Evolutionary conservation across 2,329 filamentous ascomycete genomes (phyloP).

Genomic region (Colletotrichum cordylinicola): DNA sequence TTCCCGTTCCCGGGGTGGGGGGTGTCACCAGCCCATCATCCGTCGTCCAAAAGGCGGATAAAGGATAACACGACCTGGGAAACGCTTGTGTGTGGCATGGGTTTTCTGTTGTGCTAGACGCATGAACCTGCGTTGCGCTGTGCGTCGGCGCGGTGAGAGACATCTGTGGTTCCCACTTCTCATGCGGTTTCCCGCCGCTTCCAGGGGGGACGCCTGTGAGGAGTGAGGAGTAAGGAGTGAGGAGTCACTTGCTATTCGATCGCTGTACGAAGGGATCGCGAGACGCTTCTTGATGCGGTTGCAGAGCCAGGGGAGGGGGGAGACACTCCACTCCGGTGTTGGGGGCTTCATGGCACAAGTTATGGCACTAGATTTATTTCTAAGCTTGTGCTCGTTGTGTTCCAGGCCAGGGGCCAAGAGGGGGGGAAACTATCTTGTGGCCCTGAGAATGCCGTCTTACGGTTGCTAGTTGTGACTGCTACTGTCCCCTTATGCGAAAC

Average conservation of each 20-base stretch:
- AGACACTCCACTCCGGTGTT: fast-evolving
- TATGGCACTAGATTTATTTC: not conserved
- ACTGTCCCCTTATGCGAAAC: not conserved
- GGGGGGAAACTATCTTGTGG: not conserved
- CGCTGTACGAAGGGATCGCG: not conserved
- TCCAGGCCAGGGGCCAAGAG: not conserved
- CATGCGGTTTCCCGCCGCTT: not conserved
- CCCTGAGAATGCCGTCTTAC: not conserved
- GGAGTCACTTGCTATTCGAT: not conserved
- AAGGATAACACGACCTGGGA: not conserved
- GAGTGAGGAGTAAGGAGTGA: not conserved
- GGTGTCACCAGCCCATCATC: not conserved
- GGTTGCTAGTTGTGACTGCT: not conserved
- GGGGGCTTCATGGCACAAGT: not conserved
- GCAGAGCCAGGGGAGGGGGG: not conserved
- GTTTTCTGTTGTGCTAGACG: not conserved
- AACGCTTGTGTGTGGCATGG: not conserved
- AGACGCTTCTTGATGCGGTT: not conserved
- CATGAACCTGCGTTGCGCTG: not conserved
- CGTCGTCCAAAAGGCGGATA: not conserved
- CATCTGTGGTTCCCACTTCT: not conserved
- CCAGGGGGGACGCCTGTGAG: not conserved
- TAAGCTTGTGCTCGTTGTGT: not conserved
- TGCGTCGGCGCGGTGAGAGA: not conserved
- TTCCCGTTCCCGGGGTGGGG: not conserved